Evolutionary conservation across 306 rosid species (phyloP).

Genomic region (Pterocarpus macrocarpus): DNA sequence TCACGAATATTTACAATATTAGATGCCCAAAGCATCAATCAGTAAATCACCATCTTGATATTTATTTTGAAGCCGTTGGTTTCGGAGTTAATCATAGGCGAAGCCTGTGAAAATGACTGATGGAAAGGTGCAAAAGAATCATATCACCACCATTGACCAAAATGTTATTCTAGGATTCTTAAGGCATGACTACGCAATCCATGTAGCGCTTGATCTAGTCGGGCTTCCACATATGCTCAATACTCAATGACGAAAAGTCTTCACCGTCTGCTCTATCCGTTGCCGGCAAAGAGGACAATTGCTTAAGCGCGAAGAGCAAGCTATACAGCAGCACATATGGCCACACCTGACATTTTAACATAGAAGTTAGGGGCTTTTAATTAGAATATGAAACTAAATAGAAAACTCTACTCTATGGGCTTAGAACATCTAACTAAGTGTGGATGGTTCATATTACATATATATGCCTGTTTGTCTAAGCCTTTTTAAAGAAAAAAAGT

Average conservation of each 20-base stretch:
- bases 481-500: background rate
- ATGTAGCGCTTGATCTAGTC: constrained; percentile 4
- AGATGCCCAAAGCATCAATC: constrained; percentile 36
- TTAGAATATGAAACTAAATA: background rate
- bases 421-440: constrained; percentile 33
- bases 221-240: constrained; percentile 20
- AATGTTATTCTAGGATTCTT: constrained; percentile 31
- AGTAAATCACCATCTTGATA: background rate
- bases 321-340: constrained; percentile 96
- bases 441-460: background rate
- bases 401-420: background rate
- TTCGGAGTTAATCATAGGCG: constrained; percentile 36
- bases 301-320: constrained; percentile 87
- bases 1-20: constrained; percentile 53
- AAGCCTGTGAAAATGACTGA: constrained; percentile 34
- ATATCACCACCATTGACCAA: constrained; percentile 31
- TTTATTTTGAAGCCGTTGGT: constrained; percentile 24
- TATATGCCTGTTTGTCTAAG: background rate
- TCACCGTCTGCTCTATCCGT: constrained; percentile 82
- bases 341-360: constrained; percentile 79
- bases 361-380: constrained; percentile 31
- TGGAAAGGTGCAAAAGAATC: constrained; percentile 15
- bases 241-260: constrained; percentile 90
- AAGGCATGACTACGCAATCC: constrained; percentile 31
- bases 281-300: constrained; percentile 95